These are phyloP conservation scores for Cercospora sesami DNA, from an alignment of 2,329 filamentous ascomycete genomes.

Conservation along the genomic window DNA sequence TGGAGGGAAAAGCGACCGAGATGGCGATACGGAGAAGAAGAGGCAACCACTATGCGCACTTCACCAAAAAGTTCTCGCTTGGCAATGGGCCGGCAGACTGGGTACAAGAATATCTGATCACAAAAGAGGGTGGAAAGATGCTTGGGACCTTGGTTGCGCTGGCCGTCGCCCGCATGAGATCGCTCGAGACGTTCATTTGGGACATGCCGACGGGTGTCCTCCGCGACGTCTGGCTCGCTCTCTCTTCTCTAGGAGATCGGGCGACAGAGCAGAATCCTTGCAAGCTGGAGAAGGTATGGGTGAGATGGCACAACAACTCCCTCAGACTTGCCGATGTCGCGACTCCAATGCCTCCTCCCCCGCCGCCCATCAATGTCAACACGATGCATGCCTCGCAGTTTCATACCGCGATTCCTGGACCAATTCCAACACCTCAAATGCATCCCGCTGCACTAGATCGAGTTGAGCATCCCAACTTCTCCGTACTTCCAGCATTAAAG, in stretches of 20 bases:
- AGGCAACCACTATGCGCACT: conserved; percentile 75
- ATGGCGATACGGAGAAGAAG: conserved; percentile 48
- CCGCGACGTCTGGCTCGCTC: conserved; percentile 76
- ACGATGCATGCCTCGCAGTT: conserved; percentile 20
- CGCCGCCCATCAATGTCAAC: conserved; percentile 36
- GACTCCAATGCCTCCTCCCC: conserved; percentile 42
- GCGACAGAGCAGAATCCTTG: conserved; percentile 58
- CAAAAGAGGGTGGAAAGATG: conserved; percentile 84
- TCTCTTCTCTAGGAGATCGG: conserved; percentile 68
- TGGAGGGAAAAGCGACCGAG: conserved; percentile 33
- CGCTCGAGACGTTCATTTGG: conserved; percentile 80
- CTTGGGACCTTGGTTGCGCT: conserved; percentile 78
- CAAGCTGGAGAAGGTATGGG: conserved; percentile 72
- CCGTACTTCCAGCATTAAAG: conserved; percentile 70
- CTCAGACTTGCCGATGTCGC: conserved; percentile 44
- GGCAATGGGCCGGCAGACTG: conserved; percentile 78
- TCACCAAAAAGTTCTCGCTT: conserved; percentile 77
- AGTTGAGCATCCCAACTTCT: conserved; percentile 78
- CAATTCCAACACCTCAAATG: conserved; percentile 21
- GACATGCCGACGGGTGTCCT: conserved; percentile 86
- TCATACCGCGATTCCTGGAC: conserved; percentile 21
- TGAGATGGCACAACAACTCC: conserved; percentile 79
- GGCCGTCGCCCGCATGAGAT: conserved; percentile 77
- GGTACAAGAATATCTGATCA: conserved; percentile 79
- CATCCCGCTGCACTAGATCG: conserved; percentile 46